A percentile compares a stretch with the other conserved stretches of the same genome.
Evolutionary conservation across 371 early-diverging fungal genomes (phyloP).

Genomic region (Phascolomyces articulosus): DNA sequence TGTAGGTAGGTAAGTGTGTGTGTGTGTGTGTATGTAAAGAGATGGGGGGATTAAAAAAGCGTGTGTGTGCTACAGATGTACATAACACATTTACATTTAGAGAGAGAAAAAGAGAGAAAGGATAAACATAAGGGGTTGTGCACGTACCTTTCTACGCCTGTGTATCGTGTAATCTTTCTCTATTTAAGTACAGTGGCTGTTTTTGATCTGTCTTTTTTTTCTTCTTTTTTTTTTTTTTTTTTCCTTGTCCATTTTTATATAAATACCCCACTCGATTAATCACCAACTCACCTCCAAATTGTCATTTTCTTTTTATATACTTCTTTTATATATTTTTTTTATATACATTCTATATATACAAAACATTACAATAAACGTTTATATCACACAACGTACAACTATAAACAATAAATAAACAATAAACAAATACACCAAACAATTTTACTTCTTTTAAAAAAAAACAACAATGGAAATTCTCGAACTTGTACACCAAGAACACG

Average conservation of each 20-base stretch:
- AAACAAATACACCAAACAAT: background rate
- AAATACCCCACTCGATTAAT: too few species aligned
- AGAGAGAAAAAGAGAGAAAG: background rate
- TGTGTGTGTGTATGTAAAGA: too few species aligned
- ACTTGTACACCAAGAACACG: constrained; percentile 23
- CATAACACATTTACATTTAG: background rate
- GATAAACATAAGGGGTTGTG: constrained; percentile 14
- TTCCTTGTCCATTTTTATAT: too few species aligned
- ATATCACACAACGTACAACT: too few species aligned
- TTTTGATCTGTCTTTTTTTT: constrained; percentile 9
- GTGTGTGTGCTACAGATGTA: background rate
- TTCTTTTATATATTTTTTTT: too few species aligned
- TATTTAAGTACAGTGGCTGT: background rate
- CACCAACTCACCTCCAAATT: too few species aligned
- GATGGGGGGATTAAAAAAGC: too few species aligned
- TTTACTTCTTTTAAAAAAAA: background rate
- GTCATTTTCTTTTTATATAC: constrained; percentile 4
- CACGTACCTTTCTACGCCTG: constrained; percentile 19
- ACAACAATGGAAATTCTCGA: constrained; percentile 25
- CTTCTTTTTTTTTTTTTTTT: background rate
- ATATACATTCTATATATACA: too few species aligned
- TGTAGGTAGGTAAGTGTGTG: too few species aligned
- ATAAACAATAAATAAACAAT: background rate
- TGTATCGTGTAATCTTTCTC: constrained; percentile 11
- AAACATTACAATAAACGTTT: too few species aligned